A percentile compares a stretch with the other conserved stretches of the same genome.
Conservation (phyloP, 441 rosid genomes). For the Hura crepitans region DNA sequence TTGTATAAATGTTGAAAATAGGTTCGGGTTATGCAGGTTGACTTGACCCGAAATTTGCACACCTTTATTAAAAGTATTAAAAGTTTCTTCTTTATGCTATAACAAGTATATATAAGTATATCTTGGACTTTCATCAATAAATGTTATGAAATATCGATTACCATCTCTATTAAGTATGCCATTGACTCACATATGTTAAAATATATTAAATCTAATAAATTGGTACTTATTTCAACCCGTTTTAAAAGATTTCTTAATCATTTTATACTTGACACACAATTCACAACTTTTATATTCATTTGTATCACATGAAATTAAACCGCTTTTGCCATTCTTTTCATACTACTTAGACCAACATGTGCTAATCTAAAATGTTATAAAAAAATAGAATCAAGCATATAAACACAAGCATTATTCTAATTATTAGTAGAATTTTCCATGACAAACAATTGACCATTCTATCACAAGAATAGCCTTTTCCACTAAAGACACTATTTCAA, state of each 20-base stretch:
- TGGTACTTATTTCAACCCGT: background rate
- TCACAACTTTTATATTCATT: background rate
- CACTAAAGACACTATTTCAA: background rate
- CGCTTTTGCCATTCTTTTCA: background rate
- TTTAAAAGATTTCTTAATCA: background rate
- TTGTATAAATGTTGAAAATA: too few relatives aligned
- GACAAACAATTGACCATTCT: background rate
- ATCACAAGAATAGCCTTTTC: background rate
- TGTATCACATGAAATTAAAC: background rate
- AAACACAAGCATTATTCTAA: too few relatives aligned
- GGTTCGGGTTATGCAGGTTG: too few relatives aligned
- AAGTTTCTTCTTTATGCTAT: background rate
- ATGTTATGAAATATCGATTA: too few relatives aligned
- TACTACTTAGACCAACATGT: background rate
- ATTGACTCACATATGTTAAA: background rate
- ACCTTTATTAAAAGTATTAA: background rate
- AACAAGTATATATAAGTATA: background rate
- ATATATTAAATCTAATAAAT: background rate
- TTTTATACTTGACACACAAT: background rate
- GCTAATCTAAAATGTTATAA: background rate
- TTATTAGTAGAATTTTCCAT: too few relatives aligned
- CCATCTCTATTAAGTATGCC: too few relatives aligned
- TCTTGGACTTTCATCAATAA: background rate
- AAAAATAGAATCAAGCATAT: too few relatives aligned
- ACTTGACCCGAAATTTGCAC: too few relatives aligned